phyloP scores from a whole-genome alignment of 352 stramenopile genomes.

The Phytophthora megakarya region DNA sequence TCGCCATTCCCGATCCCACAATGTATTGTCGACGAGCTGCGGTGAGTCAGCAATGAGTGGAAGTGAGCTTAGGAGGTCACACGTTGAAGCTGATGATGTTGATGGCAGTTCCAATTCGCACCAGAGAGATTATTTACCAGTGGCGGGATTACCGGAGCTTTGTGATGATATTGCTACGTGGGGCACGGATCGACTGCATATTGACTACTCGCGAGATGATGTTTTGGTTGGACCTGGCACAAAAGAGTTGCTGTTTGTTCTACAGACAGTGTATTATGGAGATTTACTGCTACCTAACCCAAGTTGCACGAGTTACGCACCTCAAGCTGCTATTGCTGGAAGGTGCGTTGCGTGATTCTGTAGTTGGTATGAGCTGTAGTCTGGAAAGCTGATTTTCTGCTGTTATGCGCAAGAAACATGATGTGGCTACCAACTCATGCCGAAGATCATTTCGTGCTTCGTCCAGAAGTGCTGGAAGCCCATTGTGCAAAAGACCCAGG shows the following conservation, averaged over 20 bases:
- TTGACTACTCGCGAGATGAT: constrained; percentile 75
- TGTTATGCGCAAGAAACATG: constrained; percentile 65
- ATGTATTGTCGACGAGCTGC: constrained; percentile 87
- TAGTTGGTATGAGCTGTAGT: not conserved
- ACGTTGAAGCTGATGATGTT: constrained; percentile 1
- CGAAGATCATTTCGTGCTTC: constrained; percentile 81
- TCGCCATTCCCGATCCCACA: constrained; percentile 88
- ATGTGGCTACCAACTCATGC: constrained; percentile 85
- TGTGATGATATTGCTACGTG: constrained; percentile 81
- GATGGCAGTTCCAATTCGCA: constrained; percentile 70
- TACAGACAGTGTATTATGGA: constrained; percentile 89
- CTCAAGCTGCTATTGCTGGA: constrained; percentile 84
- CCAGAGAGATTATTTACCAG: constrained; percentile 82
- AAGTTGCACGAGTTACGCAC: constrained; percentile 86
- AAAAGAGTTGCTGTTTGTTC: constrained; percentile 88
- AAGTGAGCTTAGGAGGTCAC: not conserved
- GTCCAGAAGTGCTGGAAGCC: constrained; percentile 79
- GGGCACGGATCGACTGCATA: constrained; percentile 56
- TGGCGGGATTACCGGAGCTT: constrained; percentile 73
- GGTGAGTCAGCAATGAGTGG: constrained; percentile 40
- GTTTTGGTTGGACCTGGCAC: constrained; percentile 88
- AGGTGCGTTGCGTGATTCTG: constrained; percentile 40
- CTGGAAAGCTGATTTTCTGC: not conserved
- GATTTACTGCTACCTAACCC: constrained; percentile 85
- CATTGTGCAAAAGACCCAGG: constrained; percentile 81